Conservation (phyloP, 768 basidiomycete genomes). For the Pleurotus salmoneostramineus region DNA sequence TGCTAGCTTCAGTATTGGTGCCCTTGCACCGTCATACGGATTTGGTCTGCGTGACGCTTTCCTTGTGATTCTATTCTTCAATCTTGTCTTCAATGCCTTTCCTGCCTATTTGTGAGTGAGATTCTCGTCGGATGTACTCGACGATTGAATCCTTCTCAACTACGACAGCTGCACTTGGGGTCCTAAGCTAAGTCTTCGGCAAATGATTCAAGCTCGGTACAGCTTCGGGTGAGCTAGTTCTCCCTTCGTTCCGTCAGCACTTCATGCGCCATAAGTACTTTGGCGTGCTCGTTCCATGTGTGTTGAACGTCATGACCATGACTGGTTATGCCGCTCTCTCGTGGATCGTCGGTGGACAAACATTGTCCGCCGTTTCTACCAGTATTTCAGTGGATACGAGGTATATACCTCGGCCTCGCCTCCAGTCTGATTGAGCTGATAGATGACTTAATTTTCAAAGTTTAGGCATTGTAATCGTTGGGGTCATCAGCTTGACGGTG, state of each 20-base stretch:
- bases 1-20: slow-evolving; percentile 60
- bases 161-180: slow-evolving; percentile 62
- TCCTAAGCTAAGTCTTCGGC: slow-evolving; percentile 79
- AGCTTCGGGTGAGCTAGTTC: slow-evolving; percentile 28
- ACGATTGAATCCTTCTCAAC: slow-evolving; percentile 12
- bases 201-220: slow-evolving; percentile 69
- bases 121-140: not conserved
- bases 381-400: slow-evolving; percentile 24
- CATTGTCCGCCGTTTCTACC: slow-evolving; percentile 37
- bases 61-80: slow-evolving; percentile 56
- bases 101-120: slow-evolving; percentile 57
- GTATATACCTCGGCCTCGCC: slow-evolving; percentile 13
- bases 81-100: slow-evolving; percentile 53
- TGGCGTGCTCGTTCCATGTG: slow-evolving; percentile 55
- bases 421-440: not conserved
- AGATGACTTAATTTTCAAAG: slow-evolving; percentile 24
- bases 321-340: slow-evolving; percentile 72
- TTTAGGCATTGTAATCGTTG: slow-evolving; percentile 81
- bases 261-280: slow-evolving; percentile 40
- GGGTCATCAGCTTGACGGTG: slow-evolving; percentile 29
- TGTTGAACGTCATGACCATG: slow-evolving; percentile 61
- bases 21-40: slow-evolving; percentile 60
- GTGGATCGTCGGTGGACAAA: slow-evolving; percentile 66
- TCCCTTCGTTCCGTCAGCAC: not conserved
- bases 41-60: slow-evolving; percentile 61